These are phyloP conservation scores for Cyphellophora europaea DNA, from an alignment of 2,329 filamentous ascomycete species.

Conservation along the genomic window DNA sequence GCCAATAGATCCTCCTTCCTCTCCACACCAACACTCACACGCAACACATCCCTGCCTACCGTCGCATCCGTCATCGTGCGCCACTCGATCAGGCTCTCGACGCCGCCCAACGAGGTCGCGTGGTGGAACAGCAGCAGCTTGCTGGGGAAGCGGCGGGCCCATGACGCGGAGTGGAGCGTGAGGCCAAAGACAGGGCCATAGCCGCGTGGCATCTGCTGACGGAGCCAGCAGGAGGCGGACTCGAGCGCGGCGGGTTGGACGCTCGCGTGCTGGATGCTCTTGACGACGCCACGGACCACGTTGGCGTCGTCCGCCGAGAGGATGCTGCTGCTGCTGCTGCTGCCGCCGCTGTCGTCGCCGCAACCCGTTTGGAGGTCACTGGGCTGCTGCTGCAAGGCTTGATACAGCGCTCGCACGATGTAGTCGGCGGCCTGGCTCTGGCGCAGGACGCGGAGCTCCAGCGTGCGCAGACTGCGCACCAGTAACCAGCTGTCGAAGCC, in stretches of 20 bases:
- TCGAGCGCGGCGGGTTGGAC: conserved; percentile 36
- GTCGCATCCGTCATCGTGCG: conserved; percentile 69
- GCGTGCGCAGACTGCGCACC: conserved; percentile 70
- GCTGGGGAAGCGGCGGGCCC: conserved; percentile 62
- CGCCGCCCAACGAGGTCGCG: conserved; percentile 83
- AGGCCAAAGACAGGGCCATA: conserved; percentile 82
- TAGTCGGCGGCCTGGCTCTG: conserved; percentile 62
- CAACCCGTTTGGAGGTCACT: too few relatives aligned
- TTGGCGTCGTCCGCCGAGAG: conserved; percentile 28
- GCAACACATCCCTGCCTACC: conserved; percentile 33
- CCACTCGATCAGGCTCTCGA: conserved; percentile 95
- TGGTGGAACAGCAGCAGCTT: conserved; percentile 53
- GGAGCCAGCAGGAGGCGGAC: conserved; percentile 57
- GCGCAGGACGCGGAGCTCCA: conserved; percentile 69
- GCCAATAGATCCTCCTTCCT: conserved; percentile 69
- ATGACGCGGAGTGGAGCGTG: conserved; percentile 47
- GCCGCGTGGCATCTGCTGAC: conserved; percentile 68
- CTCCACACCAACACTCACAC: conserved; percentile 80
- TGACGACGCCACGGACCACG: conserved; percentile 44
- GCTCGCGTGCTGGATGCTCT: conserved; percentile 60
- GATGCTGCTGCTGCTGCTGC: too few relatives aligned
- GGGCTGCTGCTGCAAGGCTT: conserved; percentile 29
- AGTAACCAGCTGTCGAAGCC: conserved; percentile 86
- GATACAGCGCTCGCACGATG: conserved; percentile 63
- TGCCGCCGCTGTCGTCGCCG: too few relatives aligned